phyloP scores from a whole-genome alignment of 345 rosid species.

The Sisymbrium irio region DNA sequence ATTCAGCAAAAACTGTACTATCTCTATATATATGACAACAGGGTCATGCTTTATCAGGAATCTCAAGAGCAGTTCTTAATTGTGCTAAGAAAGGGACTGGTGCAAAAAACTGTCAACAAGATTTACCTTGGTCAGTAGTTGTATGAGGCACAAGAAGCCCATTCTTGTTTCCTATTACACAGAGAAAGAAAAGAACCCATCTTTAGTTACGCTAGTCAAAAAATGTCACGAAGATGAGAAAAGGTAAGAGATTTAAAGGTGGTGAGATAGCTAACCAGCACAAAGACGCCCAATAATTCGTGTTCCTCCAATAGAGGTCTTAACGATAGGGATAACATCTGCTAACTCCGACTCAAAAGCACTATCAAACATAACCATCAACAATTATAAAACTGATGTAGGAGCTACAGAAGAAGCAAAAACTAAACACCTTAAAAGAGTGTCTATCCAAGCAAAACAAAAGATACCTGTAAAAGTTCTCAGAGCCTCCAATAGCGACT shows the following conservation, averaged over 20 bases:
- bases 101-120: background rate
- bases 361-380: slow-evolving; percentile 33
- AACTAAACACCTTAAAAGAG: background rate
- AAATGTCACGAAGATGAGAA: background rate
- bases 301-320: slow-evolving; percentile 82
- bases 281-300: slow-evolving; percentile 85
- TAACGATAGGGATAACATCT: slow-evolving; percentile 81
- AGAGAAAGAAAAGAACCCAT: background rate
- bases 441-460: background rate
- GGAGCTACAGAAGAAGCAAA: background rate
- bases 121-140: slow-evolving; percentile 90
- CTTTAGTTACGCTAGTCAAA: background rate
- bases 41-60: background rate
- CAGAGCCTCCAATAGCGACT: slow-evolving; percentile 77
- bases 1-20: background rate
- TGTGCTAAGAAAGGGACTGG: background rate
- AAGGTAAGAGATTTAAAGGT: background rate
- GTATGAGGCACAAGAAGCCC: slow-evolving; percentile 95
- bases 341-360: slow-evolving; percentile 84
- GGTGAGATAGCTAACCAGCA: slow-evolving; percentile 51
- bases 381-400: background rate
- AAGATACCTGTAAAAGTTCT: slow-evolving; percentile 66
- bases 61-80: background rate
- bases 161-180: slow-evolving; percentile 75
- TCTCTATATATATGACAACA: background rate